A percentile compares a stretch with the other conserved stretches of the same genome.
These are phyloP conservation scores for Amanita fuliginea DNA, from an alignment of 768 basidiomycete species.

Conservation along the genomic window DNA sequence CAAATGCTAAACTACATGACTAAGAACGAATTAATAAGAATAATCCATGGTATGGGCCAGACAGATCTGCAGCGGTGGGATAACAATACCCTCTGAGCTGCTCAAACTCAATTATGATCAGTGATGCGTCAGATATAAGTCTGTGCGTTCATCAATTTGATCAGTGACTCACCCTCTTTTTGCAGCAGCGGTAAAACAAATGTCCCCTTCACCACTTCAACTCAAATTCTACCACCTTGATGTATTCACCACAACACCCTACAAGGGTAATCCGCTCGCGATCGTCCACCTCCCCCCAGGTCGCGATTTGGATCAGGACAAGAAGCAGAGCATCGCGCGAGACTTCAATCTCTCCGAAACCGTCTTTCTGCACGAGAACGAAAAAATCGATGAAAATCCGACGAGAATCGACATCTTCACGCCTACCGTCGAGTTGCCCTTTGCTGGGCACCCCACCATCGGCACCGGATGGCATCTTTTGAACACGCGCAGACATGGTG, in stretches of 20 bases:
- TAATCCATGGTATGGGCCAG: no score
- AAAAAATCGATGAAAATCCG: constrained; percentile 8
- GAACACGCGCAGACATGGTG: constrained; percentile 10
- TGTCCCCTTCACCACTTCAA: background rate
- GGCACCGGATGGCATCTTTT: constrained; percentile 33
- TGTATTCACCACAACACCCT: constrained; percentile 30
- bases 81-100: no score
- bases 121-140: no score
- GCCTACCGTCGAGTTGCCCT: constrained; percentile 26
- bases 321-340: constrained; percentile 32
- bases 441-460: constrained; percentile 27
- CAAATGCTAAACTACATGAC: no score
- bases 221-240: constrained; percentile 24
- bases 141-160: no score
- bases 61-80: no score
- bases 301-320: constrained; percentile 18
- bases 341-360: constrained; percentile 43
- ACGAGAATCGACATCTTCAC: constrained; percentile 29
- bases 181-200: no score
- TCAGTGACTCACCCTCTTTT: no score
- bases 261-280: constrained; percentile 3
- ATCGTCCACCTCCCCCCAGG: constrained; percentile 14
- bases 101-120: no score
- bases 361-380: constrained; percentile 28
- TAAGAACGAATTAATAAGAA: no score